Base-by-base conservation (phyloP, 352 stramenopile species). In the Peronosclerospora sorghi region DNA sequence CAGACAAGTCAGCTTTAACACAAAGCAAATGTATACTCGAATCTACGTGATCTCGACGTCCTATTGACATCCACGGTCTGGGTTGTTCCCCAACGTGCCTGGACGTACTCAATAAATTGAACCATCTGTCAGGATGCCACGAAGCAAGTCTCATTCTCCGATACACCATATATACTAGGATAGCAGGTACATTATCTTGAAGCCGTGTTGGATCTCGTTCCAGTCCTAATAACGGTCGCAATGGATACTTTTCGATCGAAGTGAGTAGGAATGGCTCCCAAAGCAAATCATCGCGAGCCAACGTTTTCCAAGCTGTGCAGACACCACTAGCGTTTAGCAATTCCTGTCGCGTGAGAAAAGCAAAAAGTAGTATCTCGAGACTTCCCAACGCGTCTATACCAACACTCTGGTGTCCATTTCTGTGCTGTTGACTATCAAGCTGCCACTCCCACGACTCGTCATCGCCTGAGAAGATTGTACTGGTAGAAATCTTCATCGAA, bases 101-200 rank as follows among this genome's bases (percentile, higher is more conserved):
- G 9, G 41, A 44, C 47, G 42, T 36, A 30, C 47, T 55, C 7
- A 49, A 13, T 12, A 41, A 45, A 41, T 48, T 44, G n/a, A 63
- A 49, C 8, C 56, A 41, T 15, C 51, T 49, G 32, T 39, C 47
- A 41, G 47, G 46, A 37, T 51, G 50, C 14, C 56, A 50, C 50
- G 24, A 30, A 13, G 45, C 43, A 30, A 77, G 28, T 21, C 53
- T 63, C 18, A 87, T 32, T 35, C 65, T 67, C 17, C 64, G 55
- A 56, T 74, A 90, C 17, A 88, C 59, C 57, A 81, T 86, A 36
- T 71, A 85, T 32, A 88, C 71, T 41, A 86, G 60, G 18, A 86
- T 82, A 6, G 75, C 75, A 18, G 78, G 73, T 5, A 88, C 44
- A 2, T 52, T 45, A 0, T 55, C 40, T n/a, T 32, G 5, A 40